phyloP scores from a whole-genome alignment of 129 eudicot species.

The Calendula officinalis region DNA sequence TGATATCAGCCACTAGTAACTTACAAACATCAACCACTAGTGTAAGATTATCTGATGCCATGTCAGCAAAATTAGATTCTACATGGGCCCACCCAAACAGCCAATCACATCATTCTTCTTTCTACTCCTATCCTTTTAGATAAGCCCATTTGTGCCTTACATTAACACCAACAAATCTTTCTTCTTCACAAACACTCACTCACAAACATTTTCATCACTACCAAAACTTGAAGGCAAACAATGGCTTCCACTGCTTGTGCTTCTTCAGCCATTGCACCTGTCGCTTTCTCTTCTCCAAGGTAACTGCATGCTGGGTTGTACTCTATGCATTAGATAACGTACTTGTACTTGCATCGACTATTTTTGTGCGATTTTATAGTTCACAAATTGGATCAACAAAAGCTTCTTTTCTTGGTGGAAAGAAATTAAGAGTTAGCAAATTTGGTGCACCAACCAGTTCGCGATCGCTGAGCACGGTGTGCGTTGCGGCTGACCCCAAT shows the following conservation, averaged over 20 bases:
- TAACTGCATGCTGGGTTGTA: slow-evolving; percentile 15
- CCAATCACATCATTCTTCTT: slow-evolving; percentile 58
- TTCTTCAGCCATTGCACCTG: slow-evolving; percentile 94
- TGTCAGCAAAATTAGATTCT: slow-evolving; percentile 50
- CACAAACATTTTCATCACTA: not conserved
- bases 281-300: slow-evolving; percentile 76
- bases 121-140: slow-evolving; percentile 60
- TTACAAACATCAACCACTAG: slow-evolving; percentile 25
- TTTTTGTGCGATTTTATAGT: slow-evolving; percentile 30
- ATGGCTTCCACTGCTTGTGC: slow-evolving; percentile 90
- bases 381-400: slow-evolving; percentile 78
- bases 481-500: slow-evolving; percentile 82
- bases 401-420: slow-evolving; percentile 84
- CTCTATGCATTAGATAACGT: not conserved
- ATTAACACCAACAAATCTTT: slow-evolving; percentile 30
- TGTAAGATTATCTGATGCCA: slow-evolving; percentile 27
- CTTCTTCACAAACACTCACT: slow-evolving; percentile 29
- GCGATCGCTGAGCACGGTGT: slow-evolving; percentile 42
- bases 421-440: slow-evolving; percentile 59
- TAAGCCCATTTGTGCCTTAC: slow-evolving; percentile 49
- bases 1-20: slow-evolving; percentile 23
- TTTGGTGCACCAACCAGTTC: slow-evolving; percentile 34
- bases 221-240: slow-evolving; percentile 16
- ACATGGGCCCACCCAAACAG: slow-evolving; percentile 44
- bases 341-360: not conserved